phyloP scores from a whole-genome alignment of 2,329 filamentous ascomycete genomes.

The Paracamarosporium sp. region DNA sequence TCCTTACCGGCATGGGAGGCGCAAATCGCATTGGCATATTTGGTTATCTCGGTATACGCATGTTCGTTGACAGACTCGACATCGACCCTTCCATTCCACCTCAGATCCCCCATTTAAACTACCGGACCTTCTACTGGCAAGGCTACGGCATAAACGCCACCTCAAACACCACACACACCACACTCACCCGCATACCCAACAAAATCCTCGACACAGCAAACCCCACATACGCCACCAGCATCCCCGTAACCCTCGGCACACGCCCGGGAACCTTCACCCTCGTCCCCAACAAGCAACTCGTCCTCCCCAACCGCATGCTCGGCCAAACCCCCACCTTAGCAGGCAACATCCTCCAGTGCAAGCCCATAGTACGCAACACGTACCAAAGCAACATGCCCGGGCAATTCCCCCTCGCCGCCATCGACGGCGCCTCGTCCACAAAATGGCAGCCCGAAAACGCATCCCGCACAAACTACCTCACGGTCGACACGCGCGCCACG shows the following conservation, averaged over 20 bases:
- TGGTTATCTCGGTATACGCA: constrained; percentile 70
- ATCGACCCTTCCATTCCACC: constrained; percentile 70
- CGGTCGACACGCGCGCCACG: constrained; percentile 53
- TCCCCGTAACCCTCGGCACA: constrained; percentile 65
- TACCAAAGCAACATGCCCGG: constrained; percentile 60
- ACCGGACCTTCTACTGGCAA: constrained; percentile 71
- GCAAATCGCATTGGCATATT: constrained; percentile 72
- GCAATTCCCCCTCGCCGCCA: constrained; percentile 72
- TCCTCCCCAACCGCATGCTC: constrained; percentile 65
- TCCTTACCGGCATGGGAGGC: constrained; percentile 74
- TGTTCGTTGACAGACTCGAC: constrained; percentile 65
- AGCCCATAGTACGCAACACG: constrained; percentile 55
- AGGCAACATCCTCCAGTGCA: constrained; percentile 71
- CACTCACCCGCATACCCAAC: constrained; percentile 59
- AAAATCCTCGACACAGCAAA: constrained; percentile 61
- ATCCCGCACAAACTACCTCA: constrained; percentile 61
- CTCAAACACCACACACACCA: constrained; percentile 71
- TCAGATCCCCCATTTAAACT: constrained; percentile 66
- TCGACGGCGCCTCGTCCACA: constrained; percentile 71
- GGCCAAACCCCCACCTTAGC: constrained; percentile 60
- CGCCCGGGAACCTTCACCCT: constrained; percentile 55
- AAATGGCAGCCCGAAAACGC: constrained; percentile 68
- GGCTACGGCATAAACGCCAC: constrained; percentile 68
- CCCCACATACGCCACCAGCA: constrained; percentile 60
- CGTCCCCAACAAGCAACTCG: constrained; percentile 55